Evolutionary conservation across 1,284 basidiomycete species (phyloP), one percentile per base, ranked within the genome.

Genomic region (Malassezia slooffiae): DNA sequence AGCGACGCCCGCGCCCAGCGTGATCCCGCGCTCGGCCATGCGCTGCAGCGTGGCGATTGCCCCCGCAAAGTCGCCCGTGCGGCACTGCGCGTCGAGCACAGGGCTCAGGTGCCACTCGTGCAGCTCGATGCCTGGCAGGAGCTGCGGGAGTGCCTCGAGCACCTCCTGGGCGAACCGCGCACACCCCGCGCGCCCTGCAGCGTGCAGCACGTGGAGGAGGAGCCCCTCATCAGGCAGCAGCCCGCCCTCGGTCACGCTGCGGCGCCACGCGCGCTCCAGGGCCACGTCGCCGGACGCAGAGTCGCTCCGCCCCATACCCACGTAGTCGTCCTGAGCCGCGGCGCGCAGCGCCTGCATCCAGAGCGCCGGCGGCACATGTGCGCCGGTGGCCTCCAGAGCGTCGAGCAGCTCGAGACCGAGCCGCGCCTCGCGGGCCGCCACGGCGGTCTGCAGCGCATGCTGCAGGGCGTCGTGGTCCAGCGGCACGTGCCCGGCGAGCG

Each of bases 41-140:
- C 21, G 41, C 7, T 27, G 22, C 13, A 58, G 28, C 7, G 50
- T 42, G 16, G 34, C 36, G 21, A 64, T 33, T 1, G 57, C 61
- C 1, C 40, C 59, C 2, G 28, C 37, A 20, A 57, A 57, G 28
- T 55, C 42, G 0, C 17, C 27, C 1, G 49, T 34, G 16, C 28
- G 46, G 34, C 58, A 61, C 12, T 57, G 50, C 0, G 58, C 55
- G 34, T 63, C 58, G 9, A 61, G 54, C 2, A 59, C 50, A 6
- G 61, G 55, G 11, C 52, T 38, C 21, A 66, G 26, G 19, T 61
- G 58, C 52, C 57, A 57, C 34, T 58, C 54, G 24, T 59, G 54
- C 12, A 61, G 15, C 11, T 16, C 16, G 23, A 12, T 5, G 22
- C 42, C 21, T 3, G n/a, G 32, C 15, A 45, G 50, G 3, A 36